A percentile compares a stretch with the other conserved stretches of the same genome.
These are phyloP conservation scores for Blastomyces parvus DNA, from an alignment of 2,329 filamentous ascomycete genomes.

Conservation along the genomic window DNA sequence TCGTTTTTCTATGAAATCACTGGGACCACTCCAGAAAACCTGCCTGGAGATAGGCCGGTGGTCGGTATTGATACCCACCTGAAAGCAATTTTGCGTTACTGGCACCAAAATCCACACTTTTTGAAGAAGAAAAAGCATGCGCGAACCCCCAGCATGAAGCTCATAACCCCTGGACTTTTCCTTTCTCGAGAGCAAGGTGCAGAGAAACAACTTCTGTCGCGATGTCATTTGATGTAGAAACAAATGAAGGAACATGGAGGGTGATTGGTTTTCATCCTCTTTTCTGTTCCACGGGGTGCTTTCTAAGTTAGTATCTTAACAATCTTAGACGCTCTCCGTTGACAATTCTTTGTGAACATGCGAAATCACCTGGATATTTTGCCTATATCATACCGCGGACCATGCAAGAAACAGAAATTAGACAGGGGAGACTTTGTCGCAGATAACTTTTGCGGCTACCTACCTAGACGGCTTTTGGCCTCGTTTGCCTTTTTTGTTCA, in stretches of 20 bases:
- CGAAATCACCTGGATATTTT: neutral
- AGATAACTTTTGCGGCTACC: neutral
- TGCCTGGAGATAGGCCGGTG: neutral
- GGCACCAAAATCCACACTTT: neutral
- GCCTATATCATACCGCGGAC: too few species aligned
- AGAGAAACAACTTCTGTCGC: neutral
- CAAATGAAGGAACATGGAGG: too few species aligned
- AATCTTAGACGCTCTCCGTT: too few species aligned
- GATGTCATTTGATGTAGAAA: neutral
- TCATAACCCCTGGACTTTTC: neutral
- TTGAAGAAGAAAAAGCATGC: neutral
- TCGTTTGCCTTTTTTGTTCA: neutral
- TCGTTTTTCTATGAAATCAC: neutral
- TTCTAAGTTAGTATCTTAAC: too few species aligned
- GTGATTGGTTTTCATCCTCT: neutral
- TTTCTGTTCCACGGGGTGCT: neutral
- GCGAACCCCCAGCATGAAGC: neutral
- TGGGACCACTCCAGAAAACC: neutral
- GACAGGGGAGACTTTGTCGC: neutral
- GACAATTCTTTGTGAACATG: neutral
- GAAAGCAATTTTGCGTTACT: neutral
- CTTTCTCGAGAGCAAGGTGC: neutral
- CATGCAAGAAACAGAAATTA: too few species aligned
- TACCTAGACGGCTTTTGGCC: neutral
- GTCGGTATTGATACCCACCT: neutral